Percentiles rank a stretch among this genome's conserved stretches.
Evolutionary conservation across 805 yeast species (phyloP).

Genomic region (Kodamaea hsintzibuensis): DNA sequence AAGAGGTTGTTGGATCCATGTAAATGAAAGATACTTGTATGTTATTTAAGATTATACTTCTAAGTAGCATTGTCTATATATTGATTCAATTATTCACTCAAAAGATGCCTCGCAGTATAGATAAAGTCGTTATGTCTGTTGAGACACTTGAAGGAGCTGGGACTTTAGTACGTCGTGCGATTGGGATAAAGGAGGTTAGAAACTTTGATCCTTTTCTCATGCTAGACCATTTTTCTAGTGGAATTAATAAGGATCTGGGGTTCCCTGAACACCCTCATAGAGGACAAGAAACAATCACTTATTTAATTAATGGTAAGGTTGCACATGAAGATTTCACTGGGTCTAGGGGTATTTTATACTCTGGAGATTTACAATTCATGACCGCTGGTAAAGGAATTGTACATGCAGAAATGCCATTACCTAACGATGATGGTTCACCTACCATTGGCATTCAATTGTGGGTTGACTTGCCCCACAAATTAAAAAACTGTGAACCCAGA

Average conservation of each 20-base stretch:
- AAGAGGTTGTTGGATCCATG: too few species aligned
- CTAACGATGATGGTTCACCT: slow-evolving; percentile 44
- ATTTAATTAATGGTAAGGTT: slow-evolving; percentile 62
- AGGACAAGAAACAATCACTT: slow-evolving; percentile 81
- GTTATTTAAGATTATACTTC: background rate
- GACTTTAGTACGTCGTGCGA: slow-evolving; percentile 80
- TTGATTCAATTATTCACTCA: background rate
- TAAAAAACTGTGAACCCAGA: slow-evolving; percentile 67
- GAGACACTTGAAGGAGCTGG: slow-evolving; percentile 87
- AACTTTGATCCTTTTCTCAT: slow-evolving; percentile 80
- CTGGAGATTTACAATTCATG: slow-evolving; percentile 92
- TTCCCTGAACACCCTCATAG: slow-evolving; percentile 85
- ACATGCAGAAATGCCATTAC: slow-evolving; percentile 84
- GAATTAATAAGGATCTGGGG: slow-evolving; percentile 63
- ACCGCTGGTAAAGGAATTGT: slow-evolving; percentile 89
- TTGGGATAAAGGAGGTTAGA: slow-evolving; percentile 67
- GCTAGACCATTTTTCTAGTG: slow-evolving; percentile 74
- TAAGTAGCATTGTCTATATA: background rate
- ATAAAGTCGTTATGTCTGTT: slow-evolving; percentile 44
- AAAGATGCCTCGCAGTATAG: slow-evolving; percentile 29
- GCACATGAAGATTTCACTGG: slow-evolving; percentile 91
- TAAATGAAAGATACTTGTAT: too few species aligned
- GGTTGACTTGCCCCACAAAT: slow-evolving; percentile 74
- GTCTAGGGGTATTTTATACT: slow-evolving; percentile 67
- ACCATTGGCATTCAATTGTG: slow-evolving; percentile 77